Evolutionary conservation across 2,329 filamentous ascomycete species (phyloP), one percentile per base, ranked within the genome.

Genomic region (Zymoseptoria brevis): DNA sequence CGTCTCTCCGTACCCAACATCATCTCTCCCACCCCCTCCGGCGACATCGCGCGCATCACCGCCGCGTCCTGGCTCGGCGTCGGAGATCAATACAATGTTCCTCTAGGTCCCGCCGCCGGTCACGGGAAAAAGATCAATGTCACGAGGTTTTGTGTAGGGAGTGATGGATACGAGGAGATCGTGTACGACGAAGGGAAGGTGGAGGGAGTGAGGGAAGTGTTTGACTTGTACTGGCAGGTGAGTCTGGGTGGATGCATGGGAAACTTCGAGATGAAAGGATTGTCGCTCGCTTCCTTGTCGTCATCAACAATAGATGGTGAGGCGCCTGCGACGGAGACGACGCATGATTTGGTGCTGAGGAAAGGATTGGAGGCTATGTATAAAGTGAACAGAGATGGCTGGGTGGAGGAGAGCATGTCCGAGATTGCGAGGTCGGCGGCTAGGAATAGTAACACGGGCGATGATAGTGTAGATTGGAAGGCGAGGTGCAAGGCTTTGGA

Each of bases 181-280:
- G 64, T 68, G 1, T 64, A 66, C 19, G 67, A 74, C 9, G 72
- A 74, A 0, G 74, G 72, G 7, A 74, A 75, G 30, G 73, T 75
- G 29, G 71, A 67, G n/a, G 74, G 75, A 0, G 68, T 77, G 13
- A 71, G 76, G 13, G 75, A 77, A 8, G 71, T 74, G 0, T 80
- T 76, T 56, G 77, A 80, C 56, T 67, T 80, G 1, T 72, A 65
- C 26, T 80, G 79, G 71, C 71, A 67, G 2, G 71, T 76, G 2
- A 68, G 70, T 1, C 74, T 78, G 63, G 77, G 75, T 2, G 72
- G 72, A 0, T 67, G 77, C 35, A 71, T 66, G 0, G 78, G 76
- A 0, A 71, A 75, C 53, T 80, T 79, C 68, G 70, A 69, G 19
- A 71, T 76, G 13, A 77, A 76, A 54, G 75, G 75, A 0, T 56